A percentile compares a stretch with the other conserved stretches of the same genome.
phyloP scores from a whole-genome alignment of 768 basidiomycete species.

The Cystofilobasidium capitatum region DNA sequence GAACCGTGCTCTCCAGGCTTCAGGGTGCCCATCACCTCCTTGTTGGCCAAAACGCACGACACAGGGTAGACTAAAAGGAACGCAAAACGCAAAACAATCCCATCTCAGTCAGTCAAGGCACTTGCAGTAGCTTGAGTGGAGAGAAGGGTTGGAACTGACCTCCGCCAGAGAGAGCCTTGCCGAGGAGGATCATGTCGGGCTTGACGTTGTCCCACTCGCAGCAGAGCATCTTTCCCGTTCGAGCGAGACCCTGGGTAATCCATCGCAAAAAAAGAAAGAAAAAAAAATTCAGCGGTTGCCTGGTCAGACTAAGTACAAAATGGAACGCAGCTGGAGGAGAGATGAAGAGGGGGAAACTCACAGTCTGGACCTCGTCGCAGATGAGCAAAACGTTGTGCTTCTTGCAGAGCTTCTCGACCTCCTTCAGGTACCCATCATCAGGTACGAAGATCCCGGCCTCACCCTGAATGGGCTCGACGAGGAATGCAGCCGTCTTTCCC shows the following conservation, averaged over 20 bases:
- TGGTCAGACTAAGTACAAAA: too few species aligned
- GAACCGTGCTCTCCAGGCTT: conserved; percentile 90
- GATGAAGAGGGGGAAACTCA: conserved; percentile 35
- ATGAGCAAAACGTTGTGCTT: conserved; percentile 90
- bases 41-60: conserved; percentile 82
- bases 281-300: too few species aligned
- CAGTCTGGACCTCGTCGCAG: conserved; percentile 97
- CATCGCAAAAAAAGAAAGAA: background rate
- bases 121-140: background rate
- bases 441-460: conserved; percentile 98
- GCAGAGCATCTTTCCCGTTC: conserved; percentile 80
- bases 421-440: conserved; percentile 68
- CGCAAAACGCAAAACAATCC: too few species aligned
- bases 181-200: conserved; percentile 85
- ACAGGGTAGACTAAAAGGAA: conserved; percentile 46
- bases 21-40: conserved; percentile 89
- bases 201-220: conserved; percentile 76
- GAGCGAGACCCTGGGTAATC: conserved; percentile 61
- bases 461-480: conserved; percentile 98
- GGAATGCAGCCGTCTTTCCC: conserved; percentile 75
- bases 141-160: conserved; percentile 46
- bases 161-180: conserved; percentile 94
- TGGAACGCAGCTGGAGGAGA: conserved; percentile 13
- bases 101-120: background rate
- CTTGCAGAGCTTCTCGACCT: conserved; percentile 74